phyloP scores from a whole-genome alignment of 768 basidiomycete species.

The Pulveroboletus sp. region DNA sequence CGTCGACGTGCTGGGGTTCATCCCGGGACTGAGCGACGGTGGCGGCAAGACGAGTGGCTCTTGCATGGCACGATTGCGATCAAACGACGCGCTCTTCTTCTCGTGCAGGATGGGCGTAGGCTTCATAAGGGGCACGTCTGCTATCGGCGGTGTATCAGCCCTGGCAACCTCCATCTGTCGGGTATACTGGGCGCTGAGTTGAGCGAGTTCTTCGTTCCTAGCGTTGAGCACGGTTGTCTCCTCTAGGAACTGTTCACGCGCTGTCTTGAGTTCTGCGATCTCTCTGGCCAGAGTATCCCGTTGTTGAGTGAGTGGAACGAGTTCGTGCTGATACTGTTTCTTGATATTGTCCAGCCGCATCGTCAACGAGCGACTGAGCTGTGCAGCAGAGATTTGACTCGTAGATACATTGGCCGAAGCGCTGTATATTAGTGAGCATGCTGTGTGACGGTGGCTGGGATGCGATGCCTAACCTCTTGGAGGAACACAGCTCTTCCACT shows the following conservation, averaged over 20 bases:
- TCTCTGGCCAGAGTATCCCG: constrained; percentile 78
- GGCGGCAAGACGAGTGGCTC: constrained; percentile 8
- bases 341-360: constrained; percentile 86
- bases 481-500: constrained; percentile 82
- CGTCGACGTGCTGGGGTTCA: constrained; percentile 18
- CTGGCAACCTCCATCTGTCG: constrained; percentile 63
- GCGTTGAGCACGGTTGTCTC: constrained; percentile 89
- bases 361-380: constrained; percentile 69
- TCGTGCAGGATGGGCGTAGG: constrained; percentile 13
- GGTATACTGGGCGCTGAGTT: constrained; percentile 79
- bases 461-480: constrained; percentile 56
- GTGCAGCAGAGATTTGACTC: constrained; percentile 38
- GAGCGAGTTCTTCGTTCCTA: constrained; percentile 89
- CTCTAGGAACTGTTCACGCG: constrained; percentile 83
- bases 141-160: constrained; percentile 12
- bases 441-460: constrained; percentile 15
- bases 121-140: constrained; percentile 8
- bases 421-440: constrained; percentile 20
- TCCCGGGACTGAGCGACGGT: constrained; percentile 16
- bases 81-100: constrained; percentile 31
- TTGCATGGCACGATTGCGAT: constrained; percentile 16
- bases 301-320: constrained; percentile 79
- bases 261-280: constrained; percentile 81
- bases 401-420: constrained; percentile 24
- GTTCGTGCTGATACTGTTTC: constrained; percentile 81